Conservation (phyloP, 768 basidiomycete species). For the Termitomyces sp. region DNA sequence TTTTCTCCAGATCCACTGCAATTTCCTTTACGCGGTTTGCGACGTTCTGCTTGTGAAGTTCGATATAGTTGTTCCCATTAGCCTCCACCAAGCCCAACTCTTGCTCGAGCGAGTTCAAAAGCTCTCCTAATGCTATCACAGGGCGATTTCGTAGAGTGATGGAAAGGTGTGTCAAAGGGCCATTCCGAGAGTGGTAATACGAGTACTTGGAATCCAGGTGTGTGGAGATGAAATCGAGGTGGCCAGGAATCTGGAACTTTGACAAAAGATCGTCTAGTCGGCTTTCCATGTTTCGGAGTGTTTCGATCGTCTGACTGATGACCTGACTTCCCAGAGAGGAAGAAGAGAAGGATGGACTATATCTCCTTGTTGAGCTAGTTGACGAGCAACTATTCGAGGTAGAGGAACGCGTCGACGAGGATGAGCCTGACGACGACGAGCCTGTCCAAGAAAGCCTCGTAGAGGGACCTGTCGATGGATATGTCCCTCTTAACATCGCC, state of each 20-base stretch:
- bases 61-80: neutral
- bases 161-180: neutral
- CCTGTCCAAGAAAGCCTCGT: neutral
- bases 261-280: neutral
- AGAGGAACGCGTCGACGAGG: neutral
- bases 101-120: neutral
- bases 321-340: neutral
- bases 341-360: neutral
- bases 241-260: neutral
- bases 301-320: neutral
- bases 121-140: neutral
- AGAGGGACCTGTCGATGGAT: neutral
- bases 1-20: neutral
- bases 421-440: neutral
- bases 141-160: neutral
- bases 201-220: neutral
- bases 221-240: neutral
- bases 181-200: neutral
- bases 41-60: neutral
- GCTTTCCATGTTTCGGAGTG: neutral
- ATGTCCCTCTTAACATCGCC: neutral
- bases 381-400: neutral
- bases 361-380: neutral
- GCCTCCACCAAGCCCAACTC: neutral
- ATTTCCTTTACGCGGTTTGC: neutral